Evolutionary conservation across 2,329 filamentous ascomycete genomes (phyloP).

Genomic region (Colletotrichum sp.): DNA sequence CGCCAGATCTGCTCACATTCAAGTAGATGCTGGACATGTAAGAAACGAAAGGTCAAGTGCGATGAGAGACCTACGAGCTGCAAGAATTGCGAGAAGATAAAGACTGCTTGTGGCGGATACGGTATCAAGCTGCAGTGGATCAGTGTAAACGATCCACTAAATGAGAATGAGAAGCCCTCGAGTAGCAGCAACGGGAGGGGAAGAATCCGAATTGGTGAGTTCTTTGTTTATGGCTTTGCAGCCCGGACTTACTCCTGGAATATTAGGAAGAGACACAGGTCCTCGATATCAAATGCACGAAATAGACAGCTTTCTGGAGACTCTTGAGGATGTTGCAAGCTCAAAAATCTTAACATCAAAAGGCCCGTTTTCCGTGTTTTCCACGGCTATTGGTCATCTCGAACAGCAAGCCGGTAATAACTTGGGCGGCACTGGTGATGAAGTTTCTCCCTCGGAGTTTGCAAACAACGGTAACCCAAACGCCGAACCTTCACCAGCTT

Average conservation of each 20-base stretch:
- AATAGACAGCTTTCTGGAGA: not conserved
- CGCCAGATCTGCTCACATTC: not conserved
- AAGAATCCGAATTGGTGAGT: not conserved
- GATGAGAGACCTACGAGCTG: not conserved
- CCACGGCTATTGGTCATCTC: not conserved
- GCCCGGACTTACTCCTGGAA: too few relatives aligned
- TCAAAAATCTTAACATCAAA: not conserved
- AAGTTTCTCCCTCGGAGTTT: not conserved
- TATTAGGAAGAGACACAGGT: not conserved
- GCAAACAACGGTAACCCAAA: not conserved
- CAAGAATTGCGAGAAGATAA: not conserved
- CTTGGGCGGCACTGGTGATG: rapidly evolving
- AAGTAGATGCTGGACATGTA: not conserved
- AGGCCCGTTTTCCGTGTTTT: not conserved
- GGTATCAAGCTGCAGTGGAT: constrained; percentile 1
- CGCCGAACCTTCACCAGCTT: not conserved
- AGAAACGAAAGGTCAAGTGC: constrained; percentile 2
- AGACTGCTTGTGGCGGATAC: not conserved
- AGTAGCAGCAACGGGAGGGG: not conserved
- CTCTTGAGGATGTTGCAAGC: not conserved
- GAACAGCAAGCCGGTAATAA: not conserved
- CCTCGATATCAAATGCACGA: not conserved
- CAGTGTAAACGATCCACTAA: not conserved
- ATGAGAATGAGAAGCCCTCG: not conserved
- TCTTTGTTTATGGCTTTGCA: too few relatives aligned